A percentile compares a stretch with the other conserved stretches of the same genome.
Conservation (phyloP, 2,329 filamentous ascomycete species). For the Intubia oerlemansii region DNA sequence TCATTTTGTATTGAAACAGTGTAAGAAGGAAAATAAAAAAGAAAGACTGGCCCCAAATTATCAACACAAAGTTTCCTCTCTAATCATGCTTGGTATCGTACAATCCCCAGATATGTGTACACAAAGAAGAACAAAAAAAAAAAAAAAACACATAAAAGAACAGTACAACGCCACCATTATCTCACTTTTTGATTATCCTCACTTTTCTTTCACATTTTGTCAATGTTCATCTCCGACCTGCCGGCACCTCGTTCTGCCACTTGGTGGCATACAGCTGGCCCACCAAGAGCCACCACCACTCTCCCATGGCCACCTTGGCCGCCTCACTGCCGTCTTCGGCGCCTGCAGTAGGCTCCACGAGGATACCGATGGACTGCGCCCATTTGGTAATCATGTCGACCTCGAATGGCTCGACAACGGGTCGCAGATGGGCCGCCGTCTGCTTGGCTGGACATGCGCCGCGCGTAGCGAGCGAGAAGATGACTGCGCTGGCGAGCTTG, state of each 20-base stretch:
- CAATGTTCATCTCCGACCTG: background rate
- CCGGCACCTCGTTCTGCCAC: no score
- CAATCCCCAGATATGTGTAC: no score
- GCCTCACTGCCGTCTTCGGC: conserved; percentile 3
- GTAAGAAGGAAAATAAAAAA: no score
- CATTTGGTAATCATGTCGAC: conserved; percentile 35
- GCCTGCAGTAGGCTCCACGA: conserved; percentile 15
- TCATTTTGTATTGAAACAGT: no score
- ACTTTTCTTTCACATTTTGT: no score
- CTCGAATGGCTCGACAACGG: conserved; percentile 41
- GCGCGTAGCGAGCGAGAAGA: conserved; percentile 40
- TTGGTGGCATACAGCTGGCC: conserved; percentile 17
- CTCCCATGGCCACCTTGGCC: conserved; percentile 23
- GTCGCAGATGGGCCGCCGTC: conserved; percentile 32
- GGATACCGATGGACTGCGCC: conserved; percentile 30
- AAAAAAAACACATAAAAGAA: no score
- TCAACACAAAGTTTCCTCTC: no score
- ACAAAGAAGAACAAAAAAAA: no score
- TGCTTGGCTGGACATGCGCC: conserved; percentile 31
- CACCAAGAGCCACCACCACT: conserved; percentile 48
- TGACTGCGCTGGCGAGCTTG: conserved; percentile 37
- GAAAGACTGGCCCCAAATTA: no score
- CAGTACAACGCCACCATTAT: no score
- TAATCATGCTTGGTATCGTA: no score
- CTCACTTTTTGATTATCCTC: no score